Conservation (phyloP, 129 eudicot genomes). For the Lactuca sativa region DNA sequence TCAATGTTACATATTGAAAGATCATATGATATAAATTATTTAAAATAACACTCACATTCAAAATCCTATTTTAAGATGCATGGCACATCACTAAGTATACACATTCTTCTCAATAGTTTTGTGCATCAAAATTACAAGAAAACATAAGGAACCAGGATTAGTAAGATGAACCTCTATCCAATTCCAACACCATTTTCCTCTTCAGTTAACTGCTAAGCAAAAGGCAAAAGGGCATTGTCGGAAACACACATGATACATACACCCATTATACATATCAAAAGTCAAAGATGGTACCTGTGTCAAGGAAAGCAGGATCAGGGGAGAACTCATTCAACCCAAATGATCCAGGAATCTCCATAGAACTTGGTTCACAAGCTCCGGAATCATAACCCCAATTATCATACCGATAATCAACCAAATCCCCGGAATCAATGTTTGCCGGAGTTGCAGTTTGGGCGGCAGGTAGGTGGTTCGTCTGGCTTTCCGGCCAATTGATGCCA, state of each 20-base stretch:
- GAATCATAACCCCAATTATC: slow-evolving; percentile 42
- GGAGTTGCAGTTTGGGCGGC: slow-evolving; percentile 25
- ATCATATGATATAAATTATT: background rate
- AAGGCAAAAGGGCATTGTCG: slow-evolving; percentile 16
- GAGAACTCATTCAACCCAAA: slow-evolving; percentile 32
- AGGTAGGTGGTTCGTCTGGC: slow-evolving; percentile 33
- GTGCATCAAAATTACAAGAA: slow-evolving; percentile 17
- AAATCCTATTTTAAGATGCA: background rate
- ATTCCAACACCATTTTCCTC: slow-evolving; percentile 24
- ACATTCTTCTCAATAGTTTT: slow-evolving; percentile 17
- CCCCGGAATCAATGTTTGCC: slow-evolving; percentile 30
- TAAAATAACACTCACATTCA: background rate
- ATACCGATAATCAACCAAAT: slow-evolving; percentile 34
- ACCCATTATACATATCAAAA: slow-evolving; percentile 26
- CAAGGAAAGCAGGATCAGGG: slow-evolving; percentile 41
- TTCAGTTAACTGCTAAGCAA: slow-evolving; percentile 20
- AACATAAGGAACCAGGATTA: background rate
- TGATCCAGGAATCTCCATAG: slow-evolving; percentile 25
- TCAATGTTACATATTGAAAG: too few relatives aligned
- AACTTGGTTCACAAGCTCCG: slow-evolving; percentile 29
- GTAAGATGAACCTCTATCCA: background rate
- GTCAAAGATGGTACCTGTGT: slow-evolving; percentile 52
- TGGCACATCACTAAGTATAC: slow-evolving; percentile 20
- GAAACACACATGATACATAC: slow-evolving; percentile 2
- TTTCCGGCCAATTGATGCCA: slow-evolving; percentile 22